phyloP scores from a whole-genome alignment of 805 yeast genomes.

The Ogataea nitratoaversa region DNA sequence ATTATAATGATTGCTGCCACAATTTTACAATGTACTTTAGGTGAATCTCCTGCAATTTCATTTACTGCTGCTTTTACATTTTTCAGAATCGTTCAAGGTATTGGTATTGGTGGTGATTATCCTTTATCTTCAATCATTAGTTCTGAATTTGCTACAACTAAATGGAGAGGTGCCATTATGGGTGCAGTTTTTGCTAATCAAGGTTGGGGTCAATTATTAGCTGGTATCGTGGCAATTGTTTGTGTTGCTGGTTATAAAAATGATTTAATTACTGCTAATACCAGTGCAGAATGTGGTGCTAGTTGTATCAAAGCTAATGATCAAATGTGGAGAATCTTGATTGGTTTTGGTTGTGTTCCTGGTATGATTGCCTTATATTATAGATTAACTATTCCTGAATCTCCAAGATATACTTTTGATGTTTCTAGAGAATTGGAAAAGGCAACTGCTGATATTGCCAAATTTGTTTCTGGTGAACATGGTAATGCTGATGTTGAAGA shows the following conservation, averaged over 20 bases:
- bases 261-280: constrained; percentile 48
- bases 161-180: constrained; percentile 98
- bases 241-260: constrained; percentile 74
- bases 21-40: constrained; percentile 69
- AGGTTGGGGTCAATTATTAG: constrained; percentile 91
- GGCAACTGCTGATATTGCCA: constrained; percentile 53
- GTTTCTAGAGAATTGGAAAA: constrained; percentile 54
- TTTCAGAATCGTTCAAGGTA: constrained; percentile 86
- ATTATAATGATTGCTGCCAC: constrained; percentile 81
- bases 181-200: constrained; percentile 95
- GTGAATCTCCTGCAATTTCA: constrained; percentile 64
- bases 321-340: constrained; percentile 89
- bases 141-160: constrained; percentile 88
- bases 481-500: constrained; percentile 47
- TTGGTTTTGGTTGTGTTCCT: constrained; percentile 90
- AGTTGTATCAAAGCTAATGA: constrained; percentile 76
- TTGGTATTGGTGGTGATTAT: constrained; percentile 97
- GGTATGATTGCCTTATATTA: constrained; percentile 80
- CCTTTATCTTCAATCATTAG: constrained; percentile 92
- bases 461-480: constrained; percentile 44
- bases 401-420: constrained; percentile 87
- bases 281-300: constrained; percentile 57
- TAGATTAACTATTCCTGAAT: constrained; percentile 92
- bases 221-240: constrained; percentile 78
- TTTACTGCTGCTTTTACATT: constrained; percentile 72